A percentile compares a stretch with the other conserved stretches of the same genome.
These are phyloP conservation scores for Microbotryum saponariae DNA, from an alignment of 1,284 basidiomycete genomes.

Conservation along the genomic window DNA sequence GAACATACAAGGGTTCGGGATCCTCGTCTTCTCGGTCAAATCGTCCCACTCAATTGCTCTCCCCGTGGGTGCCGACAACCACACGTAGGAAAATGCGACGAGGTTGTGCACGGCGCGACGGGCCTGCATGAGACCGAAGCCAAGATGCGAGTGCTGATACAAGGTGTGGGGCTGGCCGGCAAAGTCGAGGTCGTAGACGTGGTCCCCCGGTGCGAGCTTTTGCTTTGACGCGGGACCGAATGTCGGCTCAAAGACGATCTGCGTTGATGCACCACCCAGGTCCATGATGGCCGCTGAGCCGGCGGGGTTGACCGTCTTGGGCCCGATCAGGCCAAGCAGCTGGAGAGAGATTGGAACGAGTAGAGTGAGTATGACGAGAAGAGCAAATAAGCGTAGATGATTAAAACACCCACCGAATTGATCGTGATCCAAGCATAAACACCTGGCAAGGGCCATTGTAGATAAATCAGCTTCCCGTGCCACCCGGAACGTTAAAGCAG, in stretches of 20 bases:
- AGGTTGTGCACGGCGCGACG: slow-evolving; percentile 77
- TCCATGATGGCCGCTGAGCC: slow-evolving; percentile 86
- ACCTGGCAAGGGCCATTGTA: slow-evolving; percentile 27
- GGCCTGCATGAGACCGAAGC: slow-evolving; percentile 91
- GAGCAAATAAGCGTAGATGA: slow-evolving; percentile 6
- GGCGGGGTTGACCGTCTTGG: slow-evolving; percentile 46
- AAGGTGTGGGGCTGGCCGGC: slow-evolving; percentile 62
- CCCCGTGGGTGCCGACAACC: slow-evolving; percentile 36
- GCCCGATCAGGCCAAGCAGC: slow-evolving; percentile 63
- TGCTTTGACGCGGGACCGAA: slow-evolving; percentile 49
- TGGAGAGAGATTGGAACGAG: background rate
- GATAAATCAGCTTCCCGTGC: background rate
- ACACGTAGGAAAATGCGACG: slow-evolving; percentile 72
- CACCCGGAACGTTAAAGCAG: background rate
- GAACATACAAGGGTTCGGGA: slow-evolving; percentile 77
- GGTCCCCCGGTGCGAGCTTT: slow-evolving; percentile 72
- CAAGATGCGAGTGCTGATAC: slow-evolving; percentile 93
- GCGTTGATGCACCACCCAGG: slow-evolving; percentile 91
- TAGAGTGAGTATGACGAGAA: background rate
- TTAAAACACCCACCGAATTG: slow-evolving; percentile 56
- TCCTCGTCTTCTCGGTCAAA: slow-evolving; percentile 41
- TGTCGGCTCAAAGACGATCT: slow-evolving; percentile 91
- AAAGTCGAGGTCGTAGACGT: slow-evolving; percentile 81
- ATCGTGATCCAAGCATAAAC: slow-evolving; percentile 98
- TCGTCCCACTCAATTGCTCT: slow-evolving; percentile 43